Conservation (phyloP, 495 filamentous ascomycete genomes). For the Hypoxylon fuscum region DNA sequence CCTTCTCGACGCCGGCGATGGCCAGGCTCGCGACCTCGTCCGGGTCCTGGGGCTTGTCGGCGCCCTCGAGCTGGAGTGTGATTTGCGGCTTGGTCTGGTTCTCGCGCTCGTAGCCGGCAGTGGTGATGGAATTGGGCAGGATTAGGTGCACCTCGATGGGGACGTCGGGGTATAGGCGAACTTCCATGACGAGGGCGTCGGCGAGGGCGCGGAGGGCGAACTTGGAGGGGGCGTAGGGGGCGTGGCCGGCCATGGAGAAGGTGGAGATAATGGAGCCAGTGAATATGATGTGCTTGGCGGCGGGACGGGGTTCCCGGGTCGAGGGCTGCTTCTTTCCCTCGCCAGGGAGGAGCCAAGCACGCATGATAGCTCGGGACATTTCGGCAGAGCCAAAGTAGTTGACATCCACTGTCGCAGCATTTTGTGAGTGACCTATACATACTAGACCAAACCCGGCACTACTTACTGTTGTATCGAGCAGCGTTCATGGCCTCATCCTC, state of each 20-base stretch:
- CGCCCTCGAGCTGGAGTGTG: constrained; percentile 79
- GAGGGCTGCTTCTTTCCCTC: constrained; percentile 14
- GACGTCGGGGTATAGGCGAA: constrained; percentile 68
- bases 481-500: constrained; percentile 68
- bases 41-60: constrained; percentile 77
- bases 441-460: neutral
- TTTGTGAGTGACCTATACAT: neutral
- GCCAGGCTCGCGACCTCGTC: constrained; percentile 74
- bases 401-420: constrained; percentile 63
- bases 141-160: constrained; percentile 77
- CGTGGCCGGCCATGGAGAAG: constrained; percentile 78
- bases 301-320: constrained; percentile 23
- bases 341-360: constrained; percentile 63
- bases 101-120: constrained; percentile 78
- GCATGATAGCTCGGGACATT: constrained; percentile 74
- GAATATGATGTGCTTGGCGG: constrained; percentile 79
- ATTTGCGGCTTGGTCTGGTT: constrained; percentile 79
- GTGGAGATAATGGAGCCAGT: constrained; percentile 79
- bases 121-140: constrained; percentile 81
- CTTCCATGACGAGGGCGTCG: constrained; percentile 83
- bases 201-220: constrained; percentile 83
- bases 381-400: constrained; percentile 88
- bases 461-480: constrained; percentile 71
- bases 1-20: constrained; percentile 76
- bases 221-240: constrained; percentile 82